Evolutionary conservation across 805 yeast genomes (phyloP), one percentile per base, ranked within the genome.

Genomic region (Cyberlindnera xylosilytica): DNA sequence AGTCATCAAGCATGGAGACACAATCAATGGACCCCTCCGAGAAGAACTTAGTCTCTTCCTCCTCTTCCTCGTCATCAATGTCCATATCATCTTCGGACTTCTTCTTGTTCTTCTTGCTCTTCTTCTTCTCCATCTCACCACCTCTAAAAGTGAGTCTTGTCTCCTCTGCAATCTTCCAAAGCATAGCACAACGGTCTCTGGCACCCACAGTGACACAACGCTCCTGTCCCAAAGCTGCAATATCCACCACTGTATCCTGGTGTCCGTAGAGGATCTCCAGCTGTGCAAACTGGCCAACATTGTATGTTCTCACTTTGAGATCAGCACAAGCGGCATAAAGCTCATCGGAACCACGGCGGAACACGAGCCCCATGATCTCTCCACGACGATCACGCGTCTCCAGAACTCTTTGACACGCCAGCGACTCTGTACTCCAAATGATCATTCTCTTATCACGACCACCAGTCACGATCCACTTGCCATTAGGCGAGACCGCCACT

Each of bases 141-240:
- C 96, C 96, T 60, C 96, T 77, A 63, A 91, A 91, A 0, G 97
- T 89, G 56, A 93, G 75, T 59, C 97, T 79, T 1, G 95, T 81
- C 66, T 93, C 99, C 56, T 93, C 99, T 20, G 96, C 79, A 51
- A 93, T 88, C 62, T 93, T 93, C 99, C 99, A 93, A 55, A 87
- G 70, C 83, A 95, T 84, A 9, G 91, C 97, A 5, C 97, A 87
- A 56, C 95, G 81, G 65, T 93, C 99, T 54, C 98, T 79, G 3
- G 95, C 74, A 15, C 99, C 99, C 24, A 91, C 98, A 20, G 96
- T 87, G 15, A 93, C 90, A 70, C 99, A 93, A 45, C 97, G 79
- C 59, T 93, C 98, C 62, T 81, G 81, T 9, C 78, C 77, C 47
- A 93, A 68, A 0, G 97, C 88, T 18, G 88, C 68, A 41, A 93